Evolutionary conservation across 2,329 filamentous ascomycete species (phyloP).

Genomic region (Nemania sp.): DNA sequence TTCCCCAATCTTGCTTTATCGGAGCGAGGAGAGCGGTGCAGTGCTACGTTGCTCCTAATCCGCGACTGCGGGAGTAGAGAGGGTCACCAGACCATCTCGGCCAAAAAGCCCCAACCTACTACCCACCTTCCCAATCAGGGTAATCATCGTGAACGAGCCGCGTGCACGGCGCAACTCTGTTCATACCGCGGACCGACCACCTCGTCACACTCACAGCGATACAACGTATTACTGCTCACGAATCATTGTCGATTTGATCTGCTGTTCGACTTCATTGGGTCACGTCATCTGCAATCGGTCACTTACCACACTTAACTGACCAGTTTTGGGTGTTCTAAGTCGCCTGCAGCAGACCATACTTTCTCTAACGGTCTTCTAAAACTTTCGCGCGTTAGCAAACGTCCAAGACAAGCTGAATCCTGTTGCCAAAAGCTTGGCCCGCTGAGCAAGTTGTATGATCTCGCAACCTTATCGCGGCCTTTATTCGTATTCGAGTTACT

Average conservation of each 20-base stretch:
- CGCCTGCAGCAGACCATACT: slow-evolving; percentile 10
- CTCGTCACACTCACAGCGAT: slow-evolving; percentile 10
- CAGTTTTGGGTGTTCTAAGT: slow-evolving; percentile 14
- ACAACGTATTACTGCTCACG: slow-evolving; percentile 11
- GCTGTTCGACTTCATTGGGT: slow-evolving; percentile 24
- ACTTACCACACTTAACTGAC: slow-evolving; percentile 20
- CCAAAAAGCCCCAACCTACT: slow-evolving; percentile 19
- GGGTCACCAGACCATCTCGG: slow-evolving; percentile 36
- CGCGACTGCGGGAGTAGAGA: slow-evolving; percentile 27
- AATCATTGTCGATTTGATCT: slow-evolving; percentile 8
- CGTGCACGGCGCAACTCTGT: slow-evolving; percentile 23
- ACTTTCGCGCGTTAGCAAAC: slow-evolving; percentile 7
- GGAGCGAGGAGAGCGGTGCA: slow-evolving; percentile 17
- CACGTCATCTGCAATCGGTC: slow-evolving; percentile 26
- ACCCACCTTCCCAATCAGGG: slow-evolving; percentile 41
- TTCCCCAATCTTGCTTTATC: slow-evolving; percentile 18
- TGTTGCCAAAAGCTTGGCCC: slow-evolving; percentile 6
- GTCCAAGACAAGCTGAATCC: not conserved
- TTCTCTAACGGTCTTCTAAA: slow-evolving; percentile 1
- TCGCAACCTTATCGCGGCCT: not conserved
- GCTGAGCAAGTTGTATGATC: not conserved
- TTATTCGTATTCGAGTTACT: not conserved
- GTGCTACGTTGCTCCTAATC: slow-evolving; percentile 33
- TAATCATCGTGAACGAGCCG: slow-evolving; percentile 31
- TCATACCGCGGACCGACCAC: slow-evolving; percentile 3